Conservation (phyloP, 2,329 filamentous ascomycete genomes). For the Anthostomella pinea region DNA sequence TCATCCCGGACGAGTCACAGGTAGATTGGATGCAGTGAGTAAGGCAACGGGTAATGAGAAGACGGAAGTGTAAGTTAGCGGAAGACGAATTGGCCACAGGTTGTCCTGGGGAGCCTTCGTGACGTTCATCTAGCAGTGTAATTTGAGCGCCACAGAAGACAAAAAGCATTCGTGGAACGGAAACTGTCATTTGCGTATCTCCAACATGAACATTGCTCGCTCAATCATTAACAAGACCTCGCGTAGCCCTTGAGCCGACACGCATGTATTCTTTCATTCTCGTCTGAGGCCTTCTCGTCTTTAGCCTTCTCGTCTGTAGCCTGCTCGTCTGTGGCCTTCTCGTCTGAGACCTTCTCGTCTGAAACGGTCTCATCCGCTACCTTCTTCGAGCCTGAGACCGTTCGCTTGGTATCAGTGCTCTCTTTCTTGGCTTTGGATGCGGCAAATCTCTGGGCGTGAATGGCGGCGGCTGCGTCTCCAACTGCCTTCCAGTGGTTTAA, state of each 20-base stretch:
- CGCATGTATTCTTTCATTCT: no score
- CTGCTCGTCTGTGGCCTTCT: not conserved
- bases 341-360: not conserved
- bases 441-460: slow-evolving; percentile 1
- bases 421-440: not conserved
- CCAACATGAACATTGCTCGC: not conserved
- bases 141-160: no score
- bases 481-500: slow-evolving; percentile 28
- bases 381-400: slow-evolving; percentile 8
- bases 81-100: no score
- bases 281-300: not conserved
- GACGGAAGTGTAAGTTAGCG: no score
- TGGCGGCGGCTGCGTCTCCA: not conserved
- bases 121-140: no score
- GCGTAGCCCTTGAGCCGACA: no score
- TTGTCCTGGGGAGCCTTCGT: no score
- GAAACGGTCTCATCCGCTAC: not conserved
- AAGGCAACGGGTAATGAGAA: no score
- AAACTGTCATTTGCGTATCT: not conserved
- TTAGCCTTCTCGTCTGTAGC: not conserved
- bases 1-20: not conserved
- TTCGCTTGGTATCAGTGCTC: slow-evolving; percentile 2
- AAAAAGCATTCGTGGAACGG: no score
- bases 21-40: not conserved
- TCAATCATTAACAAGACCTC: no score